Conservation (phyloP, 306 rosid genomes). For the Malus sieversii region DNA sequence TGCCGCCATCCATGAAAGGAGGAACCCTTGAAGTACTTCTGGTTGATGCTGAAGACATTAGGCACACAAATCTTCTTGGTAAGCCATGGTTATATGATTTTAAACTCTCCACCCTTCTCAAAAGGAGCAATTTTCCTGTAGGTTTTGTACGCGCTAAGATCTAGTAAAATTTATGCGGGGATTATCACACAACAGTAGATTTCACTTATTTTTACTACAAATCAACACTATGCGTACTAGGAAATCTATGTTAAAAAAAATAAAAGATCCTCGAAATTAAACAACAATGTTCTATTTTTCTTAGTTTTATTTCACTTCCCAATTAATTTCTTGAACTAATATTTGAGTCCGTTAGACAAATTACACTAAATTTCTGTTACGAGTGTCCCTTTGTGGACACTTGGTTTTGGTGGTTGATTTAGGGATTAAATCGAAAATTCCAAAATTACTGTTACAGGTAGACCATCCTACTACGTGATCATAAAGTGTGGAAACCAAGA, state of each 20-base stretch:
- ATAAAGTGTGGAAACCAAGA: constrained; percentile 50
- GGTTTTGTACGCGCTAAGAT: too few species aligned
- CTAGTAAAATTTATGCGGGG: too few species aligned
- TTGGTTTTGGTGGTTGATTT: too few species aligned
- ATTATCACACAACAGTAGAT: not conserved
- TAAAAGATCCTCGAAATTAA: not conserved
- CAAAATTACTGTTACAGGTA: constrained; percentile 19
- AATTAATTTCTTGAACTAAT: too few species aligned
- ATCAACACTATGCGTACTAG: not conserved
- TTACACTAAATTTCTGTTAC: not conserved
- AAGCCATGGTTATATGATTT: not conserved
- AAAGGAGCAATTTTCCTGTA: not conserved
- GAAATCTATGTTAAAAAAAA: too few species aligned
- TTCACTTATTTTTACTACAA: not conserved
- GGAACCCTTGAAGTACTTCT: constrained; percentile 69
- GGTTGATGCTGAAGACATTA: constrained; percentile 64
- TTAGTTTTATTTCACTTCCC: too few species aligned
- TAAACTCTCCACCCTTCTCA: not conserved
- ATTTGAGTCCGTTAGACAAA: not conserved
- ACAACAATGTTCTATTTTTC: too few species aligned
- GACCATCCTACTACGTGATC: constrained; percentile 50
- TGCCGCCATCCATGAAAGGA: constrained; percentile 26
- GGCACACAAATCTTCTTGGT: constrained; percentile 60
- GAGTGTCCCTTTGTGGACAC: constrained; percentile 8
- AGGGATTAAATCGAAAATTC: too few species aligned